Evolutionary conservation across 169 alveolate species (phyloP).

Genomic region (Cryptosporidium tyzzeri): DNA sequence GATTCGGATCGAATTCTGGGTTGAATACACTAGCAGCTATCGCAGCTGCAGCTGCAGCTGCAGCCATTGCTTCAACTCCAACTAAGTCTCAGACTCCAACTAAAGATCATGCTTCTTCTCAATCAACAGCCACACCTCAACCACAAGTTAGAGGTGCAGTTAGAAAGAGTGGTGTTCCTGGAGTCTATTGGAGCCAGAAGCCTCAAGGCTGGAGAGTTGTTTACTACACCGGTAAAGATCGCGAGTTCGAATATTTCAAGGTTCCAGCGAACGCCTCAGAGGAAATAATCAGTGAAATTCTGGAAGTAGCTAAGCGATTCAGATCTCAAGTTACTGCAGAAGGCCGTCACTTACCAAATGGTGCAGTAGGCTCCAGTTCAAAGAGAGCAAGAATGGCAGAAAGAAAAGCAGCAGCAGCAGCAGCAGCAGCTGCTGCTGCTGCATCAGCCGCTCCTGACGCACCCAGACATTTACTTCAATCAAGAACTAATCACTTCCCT

Average conservation of each 20-base stretch:
- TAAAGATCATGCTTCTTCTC: slow-evolving; percentile 19
- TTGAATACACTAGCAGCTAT: slow-evolving; percentile 69
- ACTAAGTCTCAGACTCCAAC: slow-evolving; percentile 1
- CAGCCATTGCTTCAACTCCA: slow-evolving; percentile 47
- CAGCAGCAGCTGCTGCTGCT: slow-evolving; percentile 59
- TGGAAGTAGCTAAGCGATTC: slow-evolving; percentile 70
- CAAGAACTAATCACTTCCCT: slow-evolving; percentile 8
- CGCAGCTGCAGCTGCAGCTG: slow-evolving; percentile 72
- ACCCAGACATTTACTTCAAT: slow-evolving; percentile 2
- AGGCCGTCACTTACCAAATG: slow-evolving; percentile 76
- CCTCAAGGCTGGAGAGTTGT: slow-evolving; percentile 77
- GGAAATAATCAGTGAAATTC: slow-evolving; percentile 64
- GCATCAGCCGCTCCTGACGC: neutral
- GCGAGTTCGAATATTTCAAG: slow-evolving; percentile 71
- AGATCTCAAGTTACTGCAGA: slow-evolving; percentile 71
- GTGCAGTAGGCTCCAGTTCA: slow-evolving; percentile 63
- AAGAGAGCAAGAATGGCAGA: slow-evolving; percentile 73
- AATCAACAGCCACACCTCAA: neutral
- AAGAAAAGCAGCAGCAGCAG: slow-evolving; percentile 63
- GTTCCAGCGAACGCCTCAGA: slow-evolving; percentile 74
- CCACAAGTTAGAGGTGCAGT: slow-evolving; percentile 61
- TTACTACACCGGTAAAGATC: slow-evolving; percentile 70
- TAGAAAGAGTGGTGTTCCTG: slow-evolving; percentile 74
- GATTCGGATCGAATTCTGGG: slow-evolving; percentile 29
- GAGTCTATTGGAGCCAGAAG: slow-evolving; percentile 74